Evolutionary conservation across 257 asterid genomes (phyloP), one percentile per base, ranked within the genome.

Genomic region (Capsicum baccatum): DNA sequence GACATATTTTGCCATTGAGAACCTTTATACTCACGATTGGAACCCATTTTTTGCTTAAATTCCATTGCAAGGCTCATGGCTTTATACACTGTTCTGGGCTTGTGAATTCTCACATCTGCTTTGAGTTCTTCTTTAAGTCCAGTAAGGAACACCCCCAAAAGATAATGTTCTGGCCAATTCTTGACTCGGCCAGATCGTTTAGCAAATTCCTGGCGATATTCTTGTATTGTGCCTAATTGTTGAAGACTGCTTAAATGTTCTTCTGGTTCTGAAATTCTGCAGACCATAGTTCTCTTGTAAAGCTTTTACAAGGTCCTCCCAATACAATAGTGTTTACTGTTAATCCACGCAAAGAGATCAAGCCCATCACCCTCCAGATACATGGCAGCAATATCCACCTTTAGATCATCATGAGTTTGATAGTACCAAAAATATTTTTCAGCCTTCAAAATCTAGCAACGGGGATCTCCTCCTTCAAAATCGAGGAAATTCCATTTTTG

Each of bases 351-450:
- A 9, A 82, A 82, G 26, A 66, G 16, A 64, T 82, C 52, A 52
- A 82, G 35, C 2, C 67, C 62, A 48, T 66, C 85, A 2, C 62
- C 85, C 55, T 82, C 84, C 6, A 82, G 55, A 21, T 82, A 64
- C 42, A 67, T 82, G 47, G 85, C 11, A 0, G 67, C 85, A 47
- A 82, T 33, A 8, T 63, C 64, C 2, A 66, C 79, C 44, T 82
- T 64, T 48, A 44, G 59, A 47, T 64, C 79, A 10, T 48, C 63
- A 19, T n/a, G 35, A 37, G 67, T 82, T 48, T 21, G 63, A 52
- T 67, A 82, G 15, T 50, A 82, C n/a, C 42, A 16, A 21, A 44
- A 64, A 3, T 35, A 14, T 3, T 6, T 67, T 35, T 39, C 33
- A 12, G 9, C 74, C 50, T 67, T 67, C 74, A 67, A 67, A 67